Evolutionary conservation across 495 filamentous ascomycete genomes (phyloP), one percentile per base, ranked within the genome.

Genomic region (Sabuloglossum arenarium): DNA sequence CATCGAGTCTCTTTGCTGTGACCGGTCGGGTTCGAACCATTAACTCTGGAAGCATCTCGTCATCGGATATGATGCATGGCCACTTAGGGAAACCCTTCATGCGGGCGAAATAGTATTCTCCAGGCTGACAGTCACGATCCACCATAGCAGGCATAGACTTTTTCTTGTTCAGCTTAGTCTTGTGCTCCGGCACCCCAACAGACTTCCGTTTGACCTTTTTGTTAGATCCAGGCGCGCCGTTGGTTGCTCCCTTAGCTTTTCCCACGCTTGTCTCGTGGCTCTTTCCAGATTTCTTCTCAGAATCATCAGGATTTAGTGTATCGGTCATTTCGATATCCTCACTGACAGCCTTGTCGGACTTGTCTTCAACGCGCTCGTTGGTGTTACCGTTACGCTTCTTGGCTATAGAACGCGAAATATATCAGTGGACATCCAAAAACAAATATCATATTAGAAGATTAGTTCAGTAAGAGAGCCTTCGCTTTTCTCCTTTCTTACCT

Each of bases 61-160:
- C 89, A 64, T 94, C 87, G 62, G 82, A 87, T 58, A 96, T 79
- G 67, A 96, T 82, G 43, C 85, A 79, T 2, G 89, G 89, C 89
- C 89, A 96, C 43, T 83, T 79, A 12, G 88, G 86, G 69, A 84
- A 88, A 55, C 88, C 88, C 72, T 87, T 89, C 64, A 96, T 79
- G 62, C 85, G 81, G 57, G 86, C 85, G 53, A 88, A 82, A 69
- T 78, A 94, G 67, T 86, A 82, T 59, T 94, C 78, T 61, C 89
- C 89, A 1, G 89, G 84, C 69, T 90, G 72, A 57, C 83, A 86
- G 62, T 91, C 75, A 49, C 85, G 71, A 57, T 93, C 79, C 11
- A 74, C 72, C 50, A 89, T 73, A 61, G 79, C 77, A 56, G 71
- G 71, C 70, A 77, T 80, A 8, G 85, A 88, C 65, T 82, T 82